Percentiles rank a stretch among this genome's conserved stretches.
Conservation (phyloP, 805 yeast species). For the Candida ipomoeae region DNA sequence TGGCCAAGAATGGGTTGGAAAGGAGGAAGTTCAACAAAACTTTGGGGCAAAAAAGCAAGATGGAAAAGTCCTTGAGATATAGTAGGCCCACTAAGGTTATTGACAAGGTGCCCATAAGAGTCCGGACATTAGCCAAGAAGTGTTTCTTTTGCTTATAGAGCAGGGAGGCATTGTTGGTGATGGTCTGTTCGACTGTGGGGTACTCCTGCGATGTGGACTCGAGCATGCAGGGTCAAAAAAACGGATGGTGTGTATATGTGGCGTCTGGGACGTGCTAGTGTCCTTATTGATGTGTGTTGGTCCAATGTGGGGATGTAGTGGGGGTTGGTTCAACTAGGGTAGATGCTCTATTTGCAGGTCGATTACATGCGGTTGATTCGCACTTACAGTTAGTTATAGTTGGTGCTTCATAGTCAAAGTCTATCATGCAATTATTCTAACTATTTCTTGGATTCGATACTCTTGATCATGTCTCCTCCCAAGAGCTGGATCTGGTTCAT, state of each 20-base stretch:
- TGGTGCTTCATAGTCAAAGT: background rate
- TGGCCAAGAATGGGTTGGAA: constrained; percentile 26
- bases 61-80: constrained; percentile 41
- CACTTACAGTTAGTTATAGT: background rate
- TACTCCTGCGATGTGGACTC: constrained; percentile 8
- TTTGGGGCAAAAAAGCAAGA: constrained; percentile 26
- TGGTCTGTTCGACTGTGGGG: constrained; percentile 38
- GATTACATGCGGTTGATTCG: background rate
- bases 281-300: background rate
- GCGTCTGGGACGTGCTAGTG: background rate
- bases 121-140: constrained; percentile 34
- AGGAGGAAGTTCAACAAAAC: constrained; percentile 26
- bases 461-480: constrained; percentile 59
- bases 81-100: constrained; percentile 32
- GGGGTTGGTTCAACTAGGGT: background rate
- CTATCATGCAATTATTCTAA: constrained; percentile 2
- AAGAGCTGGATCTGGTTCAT: constrained; percentile 63
- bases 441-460: constrained; percentile 33
- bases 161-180: constrained; percentile 35
- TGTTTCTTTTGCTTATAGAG: constrained; percentile 41
- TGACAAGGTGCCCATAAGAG: constrained; percentile 32
- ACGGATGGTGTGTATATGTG: background rate
- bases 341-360: background rate
- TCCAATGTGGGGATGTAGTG: background rate
- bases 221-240: background rate